Evolutionary conservation across 345 rosid genomes (phyloP).

Genomic region (Citrus maxima): DNA sequence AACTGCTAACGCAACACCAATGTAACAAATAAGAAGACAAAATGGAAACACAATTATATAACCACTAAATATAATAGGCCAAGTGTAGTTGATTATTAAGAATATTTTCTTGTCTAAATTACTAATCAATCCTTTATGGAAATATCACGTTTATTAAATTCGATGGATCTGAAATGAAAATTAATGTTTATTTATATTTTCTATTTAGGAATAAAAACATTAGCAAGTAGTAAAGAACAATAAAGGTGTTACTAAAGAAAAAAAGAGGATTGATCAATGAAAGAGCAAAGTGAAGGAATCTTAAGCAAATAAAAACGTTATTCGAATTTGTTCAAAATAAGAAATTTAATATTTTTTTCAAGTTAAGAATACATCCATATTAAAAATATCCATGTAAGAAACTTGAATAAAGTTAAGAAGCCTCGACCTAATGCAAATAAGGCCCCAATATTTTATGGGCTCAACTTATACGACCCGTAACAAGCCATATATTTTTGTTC

Average conservation of each 20-base stretch:
- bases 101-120: neutral
- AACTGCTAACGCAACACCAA: slow-evolving; percentile 1
- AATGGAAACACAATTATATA: slow-evolving; percentile 8
- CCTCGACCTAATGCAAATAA: neutral
- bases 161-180: neutral
- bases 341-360: no score
- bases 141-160: neutral
- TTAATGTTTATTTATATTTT: neutral
- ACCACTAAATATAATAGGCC: neutral
- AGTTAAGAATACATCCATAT: neutral
- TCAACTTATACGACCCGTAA: neutral
- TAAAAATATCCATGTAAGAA: neutral
- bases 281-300: neutral
- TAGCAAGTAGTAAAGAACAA: neutral
- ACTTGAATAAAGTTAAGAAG: neutral
- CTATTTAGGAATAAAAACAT: neutral
- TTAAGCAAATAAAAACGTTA: neutral
- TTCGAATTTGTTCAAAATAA: neutral
- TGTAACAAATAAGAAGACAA: slow-evolving; percentile 1
- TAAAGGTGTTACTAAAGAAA: neutral
- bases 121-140: slow-evolving; percentile 4
- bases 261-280: neutral
- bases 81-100: slow-evolving; percentile 5
- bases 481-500: neutral
- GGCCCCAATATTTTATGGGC: neutral